Percentiles rank a stretch among this genome's conserved stretches.
Conservation (phyloP, 2,329 filamentous ascomycete genomes). For the Onygenales sp. region DNA sequence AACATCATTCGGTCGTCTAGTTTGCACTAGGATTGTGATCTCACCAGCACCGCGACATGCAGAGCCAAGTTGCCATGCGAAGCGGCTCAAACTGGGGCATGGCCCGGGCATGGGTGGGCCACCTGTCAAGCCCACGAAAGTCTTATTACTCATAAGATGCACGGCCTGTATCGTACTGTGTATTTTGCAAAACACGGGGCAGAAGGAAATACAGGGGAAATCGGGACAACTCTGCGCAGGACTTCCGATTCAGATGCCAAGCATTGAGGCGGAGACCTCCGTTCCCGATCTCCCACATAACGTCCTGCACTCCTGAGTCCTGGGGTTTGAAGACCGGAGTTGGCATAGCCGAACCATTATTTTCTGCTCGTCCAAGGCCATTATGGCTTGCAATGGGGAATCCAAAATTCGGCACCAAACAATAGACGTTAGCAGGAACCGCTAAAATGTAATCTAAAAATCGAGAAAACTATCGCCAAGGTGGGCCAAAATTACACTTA, state of each 20-base stretch:
- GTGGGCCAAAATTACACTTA: too few relatives aligned
- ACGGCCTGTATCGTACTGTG: neutral
- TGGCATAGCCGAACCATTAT: neutral
- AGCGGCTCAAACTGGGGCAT: neutral
- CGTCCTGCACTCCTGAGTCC: neutral
- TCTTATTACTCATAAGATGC: too few relatives aligned
- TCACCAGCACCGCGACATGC: neutral
- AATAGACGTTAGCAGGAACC: too few relatives aligned
- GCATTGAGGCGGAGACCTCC: neutral
- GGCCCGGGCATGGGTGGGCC: neutral
- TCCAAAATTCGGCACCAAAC: too few relatives aligned
- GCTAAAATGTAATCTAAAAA: too few relatives aligned
- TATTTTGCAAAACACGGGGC: neutral
- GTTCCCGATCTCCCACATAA: neutral
- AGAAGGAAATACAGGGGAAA: neutral
- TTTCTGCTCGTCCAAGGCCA: neutral
- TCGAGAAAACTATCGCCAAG: too few relatives aligned
- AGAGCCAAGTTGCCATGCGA: neutral
- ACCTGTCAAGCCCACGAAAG: neutral
- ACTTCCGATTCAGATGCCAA: slow-evolving; percentile 1
- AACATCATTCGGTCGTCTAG: neutral
- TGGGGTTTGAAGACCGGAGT: neutral
- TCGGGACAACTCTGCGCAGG: neutral
- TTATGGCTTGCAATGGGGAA: too few relatives aligned
- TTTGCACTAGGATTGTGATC: neutral